Evolutionary conservation across 495 filamentous ascomycete genomes (phyloP).

Genomic region (Penicillium goetzii): DNA sequence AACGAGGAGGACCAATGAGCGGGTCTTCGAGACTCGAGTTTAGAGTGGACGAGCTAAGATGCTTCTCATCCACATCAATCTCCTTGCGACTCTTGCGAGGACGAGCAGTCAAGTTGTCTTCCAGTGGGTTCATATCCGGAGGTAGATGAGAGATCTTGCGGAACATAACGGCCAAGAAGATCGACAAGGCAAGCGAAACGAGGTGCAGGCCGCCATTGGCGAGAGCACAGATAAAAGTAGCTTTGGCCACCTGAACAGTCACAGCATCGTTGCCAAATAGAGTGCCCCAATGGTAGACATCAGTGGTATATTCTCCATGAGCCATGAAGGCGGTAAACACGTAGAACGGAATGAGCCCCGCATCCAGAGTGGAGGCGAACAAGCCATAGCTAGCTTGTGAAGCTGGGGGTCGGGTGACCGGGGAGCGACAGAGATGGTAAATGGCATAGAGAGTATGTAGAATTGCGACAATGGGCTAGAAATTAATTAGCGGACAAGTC

Average conservation of each 20-base stretch:
- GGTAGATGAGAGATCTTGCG: slow-evolving; percentile 77
- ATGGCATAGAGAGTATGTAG: slow-evolving; percentile 73
- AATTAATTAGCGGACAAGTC: slow-evolving; percentile 12
- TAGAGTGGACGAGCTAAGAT: slow-evolving; percentile 56
- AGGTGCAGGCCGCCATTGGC: slow-evolving; percentile 67
- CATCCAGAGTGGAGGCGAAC: slow-evolving; percentile 74
- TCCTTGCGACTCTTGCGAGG: slow-evolving; percentile 72
- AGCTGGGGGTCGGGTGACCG: slow-evolving; percentile 67
- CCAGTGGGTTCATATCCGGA: slow-evolving; percentile 90
- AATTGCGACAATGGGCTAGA: slow-evolving; percentile 71
- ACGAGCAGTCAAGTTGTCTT: slow-evolving; percentile 81
- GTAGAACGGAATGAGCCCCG: slow-evolving; percentile 74
- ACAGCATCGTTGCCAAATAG: slow-evolving; percentile 56
- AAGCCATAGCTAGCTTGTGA: slow-evolving; percentile 85
- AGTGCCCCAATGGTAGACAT: slow-evolving; percentile 62
- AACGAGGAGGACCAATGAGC: slow-evolving; percentile 59
- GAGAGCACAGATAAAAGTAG: slow-evolving; percentile 66
- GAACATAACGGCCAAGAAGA: slow-evolving; percentile 76
- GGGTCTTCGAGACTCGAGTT: slow-evolving; percentile 63
- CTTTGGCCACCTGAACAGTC: slow-evolving; percentile 58
- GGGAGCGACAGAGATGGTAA: slow-evolving; percentile 71
- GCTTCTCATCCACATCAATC: slow-evolving; percentile 64
- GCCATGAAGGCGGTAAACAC: slow-evolving; percentile 68
- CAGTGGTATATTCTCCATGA: slow-evolving; percentile 46
- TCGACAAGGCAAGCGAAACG: slow-evolving; percentile 66